These are phyloP conservation scores for Syncephalastrum monosporum DNA, from an alignment of 371 early-diverging fungal species.

Conservation along the genomic window DNA sequence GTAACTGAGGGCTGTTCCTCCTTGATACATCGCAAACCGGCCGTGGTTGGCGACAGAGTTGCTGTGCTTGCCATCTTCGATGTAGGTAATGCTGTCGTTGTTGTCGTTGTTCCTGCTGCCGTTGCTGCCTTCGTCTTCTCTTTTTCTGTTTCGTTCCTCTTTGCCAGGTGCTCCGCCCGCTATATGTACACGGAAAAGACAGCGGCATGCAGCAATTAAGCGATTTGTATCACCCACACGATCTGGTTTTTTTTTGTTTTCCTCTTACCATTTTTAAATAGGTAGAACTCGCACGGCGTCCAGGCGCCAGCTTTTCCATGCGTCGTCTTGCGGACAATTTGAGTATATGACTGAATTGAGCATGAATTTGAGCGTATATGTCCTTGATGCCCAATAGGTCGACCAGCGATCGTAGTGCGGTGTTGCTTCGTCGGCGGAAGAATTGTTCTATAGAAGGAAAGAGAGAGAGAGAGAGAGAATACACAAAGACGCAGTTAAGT, in stretches of 20 bases:
- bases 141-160: no score
- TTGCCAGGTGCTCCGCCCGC: no score
- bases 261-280: conserved; percentile 33
- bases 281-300: conserved; percentile 35
- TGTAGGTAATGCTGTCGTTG: no score
- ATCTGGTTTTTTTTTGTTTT: neutral
- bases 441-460: conserved; percentile 39
- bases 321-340: conserved; percentile 46
- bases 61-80: no score
- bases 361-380: conserved; percentile 53
- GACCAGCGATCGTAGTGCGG: conserved; percentile 48
- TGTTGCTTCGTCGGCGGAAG: conserved; percentile 49
- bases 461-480: neutral
- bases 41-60: no score
- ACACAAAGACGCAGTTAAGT: neutral
- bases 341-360: conserved; percentile 53
- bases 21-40: no score
- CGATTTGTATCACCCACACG: no score
- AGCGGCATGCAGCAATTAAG: no score
- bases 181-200: no score
- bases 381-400: conserved; percentile 53
- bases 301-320: conserved; percentile 41
- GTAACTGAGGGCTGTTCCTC: no score
- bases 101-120: no score
- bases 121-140: no score